Evolutionary conservation across 495 filamentous ascomycete species (phyloP), one percentile per base, ranked within the genome.

Genomic region (Daldinia caldariorum): DNA sequence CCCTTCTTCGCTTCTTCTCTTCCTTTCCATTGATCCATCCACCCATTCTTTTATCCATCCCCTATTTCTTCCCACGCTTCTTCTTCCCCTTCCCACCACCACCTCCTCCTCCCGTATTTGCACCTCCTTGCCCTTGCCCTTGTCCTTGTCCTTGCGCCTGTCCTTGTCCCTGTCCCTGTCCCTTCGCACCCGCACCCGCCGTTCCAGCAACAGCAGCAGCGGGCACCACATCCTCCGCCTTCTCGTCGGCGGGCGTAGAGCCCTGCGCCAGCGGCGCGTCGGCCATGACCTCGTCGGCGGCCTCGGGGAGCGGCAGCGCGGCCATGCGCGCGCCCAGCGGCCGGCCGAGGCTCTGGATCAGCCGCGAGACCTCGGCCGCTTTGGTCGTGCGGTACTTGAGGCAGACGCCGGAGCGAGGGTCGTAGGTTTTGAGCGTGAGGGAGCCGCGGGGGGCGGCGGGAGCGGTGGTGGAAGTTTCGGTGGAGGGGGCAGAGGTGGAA

Each of bases 341-440:
- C 62, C 85, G 83, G 1, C 91, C 92, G 67, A 98, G 74, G 43
- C 87, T 87, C 37, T 88, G 88, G 45, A 98, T 86, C 76, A 98
- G 78, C 37, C 95, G 82, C 2, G 89, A 87, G 4, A 99, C 94
- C 78, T 97, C 94, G 16, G 92, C 92, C n/a, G 89, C 90, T 74
- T 96, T 97, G 78, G 91, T 88, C 16, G 95, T 97, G 75, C 87
- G 86, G 82, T 97, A 99, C 79, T 97, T 97, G 37, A 99, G 86
- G 60, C 90, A 89, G 53, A 88, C 87, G 69, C 95, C 95, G 12
- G 90, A 89, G 31, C 79, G 79, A 0, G 95, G 92, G 79, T 97
- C 93, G 83, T 88, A 99, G 14, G 94, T 97, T 82, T 97, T 98
- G 32, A 98, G 83, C 0, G 86, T 90, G 31, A 99, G 88, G 26